A percentile compares a stretch with the other conserved stretches of the same genome.
These are phyloP conservation scores for Maudiozyma humilis DNA, from an alignment of 1,139 yeast genomes.

Conservation along the genomic window DNA sequence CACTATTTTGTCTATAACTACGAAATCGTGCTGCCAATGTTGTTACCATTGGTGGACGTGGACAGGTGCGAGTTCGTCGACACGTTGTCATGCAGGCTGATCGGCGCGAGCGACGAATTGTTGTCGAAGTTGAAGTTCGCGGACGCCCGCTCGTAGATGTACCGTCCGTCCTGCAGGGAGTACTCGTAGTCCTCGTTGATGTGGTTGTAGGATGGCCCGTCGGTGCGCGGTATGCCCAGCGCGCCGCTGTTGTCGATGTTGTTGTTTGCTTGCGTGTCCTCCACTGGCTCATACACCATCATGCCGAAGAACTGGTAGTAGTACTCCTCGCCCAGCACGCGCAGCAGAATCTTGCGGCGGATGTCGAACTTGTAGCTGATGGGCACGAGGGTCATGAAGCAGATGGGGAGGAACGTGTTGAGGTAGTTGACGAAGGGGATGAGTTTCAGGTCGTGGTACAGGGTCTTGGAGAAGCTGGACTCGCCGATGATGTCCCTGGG, in stretches of 20 bases:
- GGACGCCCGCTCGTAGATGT: conserved; percentile 29
- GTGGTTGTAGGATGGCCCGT: conserved; percentile 12
- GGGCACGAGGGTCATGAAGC: conserved; percentile 24
- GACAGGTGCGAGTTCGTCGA: conserved; percentile 3
- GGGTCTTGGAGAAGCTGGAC: conserved; percentile 22
- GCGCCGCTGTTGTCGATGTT: not conserved
- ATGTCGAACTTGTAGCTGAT: conserved; percentile 25
- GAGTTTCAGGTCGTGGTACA: conserved; percentile 23
- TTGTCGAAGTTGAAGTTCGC: conserved; percentile 15
- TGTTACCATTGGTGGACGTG: not conserved
- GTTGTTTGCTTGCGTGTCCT: conserved; percentile 7
- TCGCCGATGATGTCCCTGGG: conserved; percentile 12
- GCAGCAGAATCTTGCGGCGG: conserved; percentile 23
- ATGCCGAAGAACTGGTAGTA: conserved; percentile 30
- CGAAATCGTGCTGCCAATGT: not conserved
- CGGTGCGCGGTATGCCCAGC: no score
- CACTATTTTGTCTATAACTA: not conserved
- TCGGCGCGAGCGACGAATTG: not conserved
- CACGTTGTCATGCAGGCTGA: conserved; percentile 1
- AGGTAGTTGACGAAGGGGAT: conserved; percentile 25
- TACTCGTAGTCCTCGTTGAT: conserved; percentile 29
- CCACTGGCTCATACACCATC: conserved; percentile 24
- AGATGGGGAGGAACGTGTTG: conserved; percentile 25
- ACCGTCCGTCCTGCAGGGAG: conserved; percentile 30
- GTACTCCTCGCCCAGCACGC: conserved; percentile 28